These are phyloP conservation scores for Ensete ventricosum DNA, from an alignment of 176 grass and related monocot species.

Conservation along the genomic window DNA sequence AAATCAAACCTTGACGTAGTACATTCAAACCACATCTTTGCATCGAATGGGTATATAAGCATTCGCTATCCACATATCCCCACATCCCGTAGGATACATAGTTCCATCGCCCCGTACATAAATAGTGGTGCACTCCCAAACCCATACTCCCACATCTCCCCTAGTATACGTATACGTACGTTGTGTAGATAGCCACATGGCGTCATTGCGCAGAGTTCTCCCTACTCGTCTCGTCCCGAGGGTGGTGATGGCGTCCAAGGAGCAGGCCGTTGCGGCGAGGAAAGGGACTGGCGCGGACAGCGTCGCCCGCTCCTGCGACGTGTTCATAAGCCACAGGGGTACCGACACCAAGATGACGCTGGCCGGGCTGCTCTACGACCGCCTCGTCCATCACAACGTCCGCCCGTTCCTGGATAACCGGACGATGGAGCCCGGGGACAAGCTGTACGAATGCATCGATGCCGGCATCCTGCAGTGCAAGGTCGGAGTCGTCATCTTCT, in stretches of 20 bases:
- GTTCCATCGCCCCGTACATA: background rate
- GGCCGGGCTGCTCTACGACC: conserved; percentile 19
- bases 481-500: conserved; percentile 21
- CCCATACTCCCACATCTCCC: background rate
- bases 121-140: background rate
- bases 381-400: conserved; percentile 1
- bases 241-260: background rate
- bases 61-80: no score
- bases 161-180: no score
- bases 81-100: no score
- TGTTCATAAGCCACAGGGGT: conserved; percentile 17
- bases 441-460: conserved; percentile 2
- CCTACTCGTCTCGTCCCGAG: background rate
- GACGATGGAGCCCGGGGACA: conserved; percentile 14
- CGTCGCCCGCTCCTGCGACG: background rate
- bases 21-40: background rate
- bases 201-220: background rate
- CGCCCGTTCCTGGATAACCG: conserved; percentile 13
- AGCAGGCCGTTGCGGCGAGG: background rate
- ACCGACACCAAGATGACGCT: conserved; percentile 6
- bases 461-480: background rate
- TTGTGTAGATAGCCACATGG: no score
- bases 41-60: no score
- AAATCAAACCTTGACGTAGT: conserved; percentile 5
- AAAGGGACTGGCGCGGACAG: background rate